A percentile compares a stretch with the other conserved stretches of the same genome.
These are phyloP conservation scores for Calonectria pteridis DNA, from an alignment of 2,329 filamentous ascomycete genomes.

Conservation along the genomic window DNA sequence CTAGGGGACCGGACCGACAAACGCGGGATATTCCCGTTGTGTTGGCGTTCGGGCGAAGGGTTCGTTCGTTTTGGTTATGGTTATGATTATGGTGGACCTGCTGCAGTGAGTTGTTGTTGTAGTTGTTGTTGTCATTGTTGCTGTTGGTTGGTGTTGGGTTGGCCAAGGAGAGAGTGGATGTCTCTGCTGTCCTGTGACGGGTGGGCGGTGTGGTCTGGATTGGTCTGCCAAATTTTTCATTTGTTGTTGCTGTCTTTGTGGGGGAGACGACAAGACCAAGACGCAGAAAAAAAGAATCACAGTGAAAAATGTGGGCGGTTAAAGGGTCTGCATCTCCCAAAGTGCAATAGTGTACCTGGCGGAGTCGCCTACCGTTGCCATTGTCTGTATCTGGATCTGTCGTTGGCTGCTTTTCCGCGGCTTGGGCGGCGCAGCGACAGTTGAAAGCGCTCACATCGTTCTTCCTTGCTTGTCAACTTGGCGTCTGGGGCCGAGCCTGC, in stretches of 20 bases:
- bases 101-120: neutral
- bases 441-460: neutral
- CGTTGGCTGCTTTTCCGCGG: neutral
- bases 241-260: neutral
- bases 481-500: neutral
- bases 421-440: neutral
- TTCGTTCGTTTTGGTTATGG: too few relatives aligned
- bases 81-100: neutral
- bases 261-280: neutral
- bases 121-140: too few relatives aligned
- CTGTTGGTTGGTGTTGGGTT: neutral
- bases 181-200: neutral
- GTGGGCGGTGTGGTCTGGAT: neutral
- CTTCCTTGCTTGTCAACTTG: neutral
- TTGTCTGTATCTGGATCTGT: neutral
- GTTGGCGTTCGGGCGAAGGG: neutral
- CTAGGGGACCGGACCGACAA: slow-evolving; percentile 7
- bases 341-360: neutral
- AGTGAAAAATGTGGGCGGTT: neutral
- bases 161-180: neutral
- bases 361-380: neutral
- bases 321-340: neutral
- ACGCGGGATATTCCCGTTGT: slow-evolving; percentile 14
- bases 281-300: neutral
- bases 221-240: neutral